Conservation (phyloP, 2,329 filamentous ascomycete genomes). For the Colletotrichum orbiculare region DNA sequence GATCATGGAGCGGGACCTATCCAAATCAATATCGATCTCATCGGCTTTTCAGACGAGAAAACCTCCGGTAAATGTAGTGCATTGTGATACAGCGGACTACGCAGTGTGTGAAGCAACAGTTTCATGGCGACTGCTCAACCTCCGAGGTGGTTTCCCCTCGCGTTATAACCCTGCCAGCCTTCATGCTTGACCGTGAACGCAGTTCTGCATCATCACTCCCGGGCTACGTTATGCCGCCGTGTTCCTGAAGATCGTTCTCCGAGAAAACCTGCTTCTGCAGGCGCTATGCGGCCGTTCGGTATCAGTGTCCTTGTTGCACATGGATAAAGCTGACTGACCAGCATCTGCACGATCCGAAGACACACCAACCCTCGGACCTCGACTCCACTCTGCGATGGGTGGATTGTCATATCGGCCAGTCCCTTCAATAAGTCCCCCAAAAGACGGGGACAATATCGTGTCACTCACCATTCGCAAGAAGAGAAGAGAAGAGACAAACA, state of each 20-base stretch:
- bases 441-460: constrained; percentile 20
- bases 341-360: constrained; percentile 1
- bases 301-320: constrained; percentile 11
- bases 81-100: constrained; percentile 15
- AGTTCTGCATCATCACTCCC: background rate
- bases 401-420: constrained; percentile 29
- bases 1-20: constrained; percentile 26
- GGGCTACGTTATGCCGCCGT: constrained; percentile 5
- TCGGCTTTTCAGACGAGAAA: constrained; percentile 27
- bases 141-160: constrained; percentile 14
- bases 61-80: constrained; percentile 27
- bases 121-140: background rate
- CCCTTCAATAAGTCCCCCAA: constrained; percentile 4
- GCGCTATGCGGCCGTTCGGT: constrained; percentile 29
- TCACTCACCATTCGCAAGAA: constrained; percentile 15
- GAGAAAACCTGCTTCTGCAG: constrained; percentile 16
- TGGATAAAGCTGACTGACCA: constrained; percentile 10
- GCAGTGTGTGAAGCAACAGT: too few relatives aligned
- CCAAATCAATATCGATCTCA: constrained; percentile 13
- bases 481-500: constrained; percentile 27
- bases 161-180: constrained; percentile 15
- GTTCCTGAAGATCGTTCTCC: constrained; percentile 15
- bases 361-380: constrained; percentile 12
- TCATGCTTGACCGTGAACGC: background rate
- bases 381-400: constrained; percentile 13